Evolutionary conservation across 768 basidiomycete species (phyloP).

Genomic region (button mushroom (Agaricus bisporus)): DNA sequence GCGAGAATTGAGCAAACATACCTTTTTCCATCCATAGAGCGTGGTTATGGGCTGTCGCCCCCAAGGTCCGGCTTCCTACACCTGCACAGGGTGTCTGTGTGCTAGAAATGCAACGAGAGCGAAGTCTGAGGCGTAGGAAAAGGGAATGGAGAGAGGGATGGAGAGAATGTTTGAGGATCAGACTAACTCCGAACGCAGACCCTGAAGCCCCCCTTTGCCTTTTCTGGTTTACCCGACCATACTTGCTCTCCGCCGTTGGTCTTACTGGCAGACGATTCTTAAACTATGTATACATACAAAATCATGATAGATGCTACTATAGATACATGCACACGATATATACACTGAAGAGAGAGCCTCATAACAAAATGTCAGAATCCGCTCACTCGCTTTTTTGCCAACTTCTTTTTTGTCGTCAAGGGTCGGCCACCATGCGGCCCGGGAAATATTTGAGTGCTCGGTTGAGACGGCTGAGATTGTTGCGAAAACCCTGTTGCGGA

Average conservation of each 20-base stretch:
- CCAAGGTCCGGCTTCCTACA: constrained; percentile 67
- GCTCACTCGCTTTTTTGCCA: constrained; percentile 60
- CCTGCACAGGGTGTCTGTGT: constrained; percentile 40
- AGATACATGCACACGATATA: not conserved
- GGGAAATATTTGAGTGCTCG: constrained; percentile 67
- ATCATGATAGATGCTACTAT: not conserved
- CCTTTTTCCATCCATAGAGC: constrained; percentile 81
- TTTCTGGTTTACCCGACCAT: constrained; percentile 9
- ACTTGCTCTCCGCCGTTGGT: not conserved
- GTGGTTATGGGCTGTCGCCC: constrained; percentile 51
- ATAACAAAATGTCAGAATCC: constrained; percentile 51
- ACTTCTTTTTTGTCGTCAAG: constrained; percentile 43
- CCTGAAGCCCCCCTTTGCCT: constrained; percentile 11
- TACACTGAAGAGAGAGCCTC: not conserved
- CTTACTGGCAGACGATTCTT: not conserved
- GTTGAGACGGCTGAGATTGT: constrained; percentile 36
- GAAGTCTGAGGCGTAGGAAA: not conserved
- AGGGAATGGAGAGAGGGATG: constrained; percentile 11
- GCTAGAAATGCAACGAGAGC: not conserved
- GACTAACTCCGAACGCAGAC: constrained; percentile 1
- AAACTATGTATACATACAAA: constrained; percentile 1
- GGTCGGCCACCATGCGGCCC: constrained; percentile 67
- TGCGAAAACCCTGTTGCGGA: constrained; percentile 5
- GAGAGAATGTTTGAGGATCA: constrained; percentile 6
- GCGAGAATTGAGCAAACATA: constrained; percentile 13